Evolutionary conservation across 2,329 filamentous ascomycete genomes (phyloP).

Genomic region (Clarireedia homoeocarpa): DNA sequence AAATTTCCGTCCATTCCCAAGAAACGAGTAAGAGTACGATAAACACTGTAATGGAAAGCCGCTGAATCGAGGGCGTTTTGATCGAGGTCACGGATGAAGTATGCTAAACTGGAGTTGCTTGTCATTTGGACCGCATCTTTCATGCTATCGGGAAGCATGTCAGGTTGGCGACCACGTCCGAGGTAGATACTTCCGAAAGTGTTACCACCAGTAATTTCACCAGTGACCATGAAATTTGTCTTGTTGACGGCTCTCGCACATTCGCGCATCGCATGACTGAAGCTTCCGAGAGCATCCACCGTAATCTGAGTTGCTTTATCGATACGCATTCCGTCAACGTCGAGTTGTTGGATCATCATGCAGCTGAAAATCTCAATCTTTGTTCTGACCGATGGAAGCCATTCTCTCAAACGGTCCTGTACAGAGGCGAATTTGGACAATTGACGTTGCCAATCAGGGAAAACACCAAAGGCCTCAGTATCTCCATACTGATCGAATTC

Average conservation of each 20-base stretch:
- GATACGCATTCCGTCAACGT: constrained; percentile 59
- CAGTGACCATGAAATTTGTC: constrained; percentile 55
- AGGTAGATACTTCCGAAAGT: constrained; percentile 52
- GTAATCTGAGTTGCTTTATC: constrained; percentile 60
- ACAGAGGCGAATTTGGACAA: constrained; percentile 59
- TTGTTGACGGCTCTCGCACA: constrained; percentile 52
- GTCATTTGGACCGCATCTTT: constrained; percentile 41
- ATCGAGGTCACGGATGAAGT: constrained; percentile 45
- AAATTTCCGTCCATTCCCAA: constrained; percentile 50
- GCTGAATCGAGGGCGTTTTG: constrained; percentile 49
- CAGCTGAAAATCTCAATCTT: constrained; percentile 55
- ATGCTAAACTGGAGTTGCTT: constrained; percentile 34
- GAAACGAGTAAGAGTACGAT: constrained; percentile 53
- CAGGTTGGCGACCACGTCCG: constrained; percentile 51
- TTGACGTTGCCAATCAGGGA: constrained; percentile 55
- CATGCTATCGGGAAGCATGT: constrained; percentile 40
- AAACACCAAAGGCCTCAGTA: constrained; percentile 54
- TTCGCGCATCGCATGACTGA: constrained; percentile 46
- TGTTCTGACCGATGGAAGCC: constrained; percentile 48
- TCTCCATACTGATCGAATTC: constrained; percentile 50
- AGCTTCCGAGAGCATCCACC: constrained; percentile 51
- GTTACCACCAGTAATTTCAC: constrained; percentile 57
- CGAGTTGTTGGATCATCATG: constrained; percentile 53
- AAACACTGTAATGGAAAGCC: constrained; percentile 58
- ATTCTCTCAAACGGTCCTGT: constrained; percentile 59